Percentiles rank a stretch among this genome's conserved stretches.
These are phyloP conservation scores for Jimgerdemannia flammicorona DNA, from an alignment of 192 early-diverging fungal genomes.

Conservation along the genomic window DNA sequence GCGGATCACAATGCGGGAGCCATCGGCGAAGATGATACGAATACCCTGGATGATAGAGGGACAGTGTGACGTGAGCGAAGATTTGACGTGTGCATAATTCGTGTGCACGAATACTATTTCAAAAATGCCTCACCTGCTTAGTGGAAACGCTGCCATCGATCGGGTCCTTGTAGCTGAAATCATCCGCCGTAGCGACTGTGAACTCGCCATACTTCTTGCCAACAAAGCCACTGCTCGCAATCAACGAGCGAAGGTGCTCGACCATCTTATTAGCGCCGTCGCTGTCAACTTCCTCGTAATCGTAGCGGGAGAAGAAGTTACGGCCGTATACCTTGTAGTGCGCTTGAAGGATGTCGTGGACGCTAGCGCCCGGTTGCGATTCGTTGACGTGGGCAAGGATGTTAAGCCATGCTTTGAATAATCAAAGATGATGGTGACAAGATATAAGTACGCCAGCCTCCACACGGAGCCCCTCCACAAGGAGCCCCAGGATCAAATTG, in stretches of 20 bases:
- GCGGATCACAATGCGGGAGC: slow-evolving; percentile 89
- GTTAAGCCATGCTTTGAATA: slow-evolving; percentile 81
- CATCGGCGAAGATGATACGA: slow-evolving; percentile 88
- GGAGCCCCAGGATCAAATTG: background rate
- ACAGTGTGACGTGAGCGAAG: background rate
- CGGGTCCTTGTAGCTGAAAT: slow-evolving; percentile 95
- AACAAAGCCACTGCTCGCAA: slow-evolving; percentile 45
- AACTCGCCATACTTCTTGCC: slow-evolving; percentile 67
- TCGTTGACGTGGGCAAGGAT: slow-evolving; percentile 79
- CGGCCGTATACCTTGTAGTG: slow-evolving; percentile 88
- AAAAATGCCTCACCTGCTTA: slow-evolving; percentile 53
- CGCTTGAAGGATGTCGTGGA: slow-evolving; percentile 76
- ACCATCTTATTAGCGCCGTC: slow-evolving; percentile 79
- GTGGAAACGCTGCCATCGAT: slow-evolving; percentile 81
- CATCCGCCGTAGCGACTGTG: slow-evolving; percentile 66
- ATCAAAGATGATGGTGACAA: background rate
- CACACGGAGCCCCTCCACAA: too few relatives aligned
- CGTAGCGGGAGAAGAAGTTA: slow-evolving; percentile 96
- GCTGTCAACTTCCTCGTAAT: slow-evolving; percentile 94
- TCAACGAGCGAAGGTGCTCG: slow-evolving; percentile 56
- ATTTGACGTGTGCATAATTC: background rate
- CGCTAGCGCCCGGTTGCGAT: slow-evolving; percentile 45
- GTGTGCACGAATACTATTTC: background rate
- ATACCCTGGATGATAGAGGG: slow-evolving; percentile 63
- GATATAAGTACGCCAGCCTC: too few relatives aligned